Conservation (phyloP, 2,329 filamentous ascomycete genomes). For the Ophiostoma ulmi region DNA sequence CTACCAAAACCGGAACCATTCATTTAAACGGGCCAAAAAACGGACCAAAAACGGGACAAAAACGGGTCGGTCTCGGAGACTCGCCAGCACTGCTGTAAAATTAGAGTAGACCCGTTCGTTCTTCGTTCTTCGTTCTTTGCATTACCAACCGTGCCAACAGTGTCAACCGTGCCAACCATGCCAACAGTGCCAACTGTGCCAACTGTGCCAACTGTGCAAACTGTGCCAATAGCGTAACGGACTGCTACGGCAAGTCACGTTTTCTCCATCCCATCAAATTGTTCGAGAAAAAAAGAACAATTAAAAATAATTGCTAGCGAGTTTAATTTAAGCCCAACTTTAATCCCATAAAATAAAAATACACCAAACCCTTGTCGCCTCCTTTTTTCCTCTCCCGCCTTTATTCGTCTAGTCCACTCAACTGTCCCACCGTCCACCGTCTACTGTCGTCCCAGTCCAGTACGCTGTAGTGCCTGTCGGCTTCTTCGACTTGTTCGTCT, state of each 20-base stretch:
- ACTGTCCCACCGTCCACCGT: neutral
- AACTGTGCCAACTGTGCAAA: neutral
- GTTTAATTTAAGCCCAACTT: slow-evolving; percentile 3
- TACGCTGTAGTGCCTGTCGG: slow-evolving; percentile 14
- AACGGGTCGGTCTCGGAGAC: neutral
- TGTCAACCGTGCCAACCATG: neutral
- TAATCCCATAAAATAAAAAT: slow-evolving; percentile 14
- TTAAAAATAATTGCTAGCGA: slow-evolving; percentile 7
- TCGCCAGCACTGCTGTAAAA: neutral
- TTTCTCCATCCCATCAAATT: slow-evolving; percentile 9
- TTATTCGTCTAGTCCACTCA: neutral
- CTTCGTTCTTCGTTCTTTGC: neutral
- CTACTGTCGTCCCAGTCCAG: slow-evolving; percentile 7
- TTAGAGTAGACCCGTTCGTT: neutral
- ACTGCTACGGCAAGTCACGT: slow-evolving; percentile 12
- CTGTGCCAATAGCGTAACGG: slow-evolving; percentile 10
- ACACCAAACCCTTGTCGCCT: slow-evolving; percentile 17
- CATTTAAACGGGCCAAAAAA: neutral
- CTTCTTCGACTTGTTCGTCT: slow-evolving; percentile 17
- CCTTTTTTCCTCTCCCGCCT: slow-evolving; percentile 13
- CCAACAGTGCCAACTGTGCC: neutral
- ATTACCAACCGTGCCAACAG: too few species aligned
- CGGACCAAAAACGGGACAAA: neutral
- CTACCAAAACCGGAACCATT: neutral
- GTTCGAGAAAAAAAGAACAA: slow-evolving; percentile 15